Percentiles rank a stretch among this genome's conserved stretches.
Evolutionary conservation across 306 rosid genomes (phyloP).

Genomic region (Casuarina equisetifolia): DNA sequence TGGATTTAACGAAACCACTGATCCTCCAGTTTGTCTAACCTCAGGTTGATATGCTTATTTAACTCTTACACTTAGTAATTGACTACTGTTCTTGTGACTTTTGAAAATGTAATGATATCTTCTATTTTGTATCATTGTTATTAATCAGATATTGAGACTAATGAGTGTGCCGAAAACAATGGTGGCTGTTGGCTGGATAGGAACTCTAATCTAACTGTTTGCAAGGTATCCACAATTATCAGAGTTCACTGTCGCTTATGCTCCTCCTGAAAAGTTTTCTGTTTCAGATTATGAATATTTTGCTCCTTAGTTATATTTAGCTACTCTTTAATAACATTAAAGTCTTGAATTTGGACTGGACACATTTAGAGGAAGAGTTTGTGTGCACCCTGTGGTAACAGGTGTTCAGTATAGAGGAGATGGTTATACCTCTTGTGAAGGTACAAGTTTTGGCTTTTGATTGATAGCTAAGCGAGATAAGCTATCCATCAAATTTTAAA

Average conservation of each 20-base stretch:
- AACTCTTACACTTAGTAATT: constrained; percentile 3
- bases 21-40: constrained; percentile 73
- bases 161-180: constrained; percentile 70
- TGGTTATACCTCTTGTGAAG: constrained; percentile 77
- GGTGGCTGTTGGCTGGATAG: constrained; percentile 88
- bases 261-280: background rate
- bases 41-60: constrained; percentile 55
- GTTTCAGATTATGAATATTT: background rate
- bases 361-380: constrained; percentile 94
- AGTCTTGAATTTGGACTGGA: constrained; percentile 53
- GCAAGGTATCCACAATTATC: constrained; percentile 62
- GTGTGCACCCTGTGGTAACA: constrained; percentile 75
- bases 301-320: constrained; percentile 8
- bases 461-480: background rate
- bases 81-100: constrained; percentile 4
- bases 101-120: background rate
- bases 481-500: background rate
- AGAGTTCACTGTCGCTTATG: background rate
- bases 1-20: constrained; percentile 81
- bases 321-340: constrained; percentile 9
- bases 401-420: constrained; percentile 90
- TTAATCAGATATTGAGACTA: constrained; percentile 73
- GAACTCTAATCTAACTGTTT: constrained; percentile 63
- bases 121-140: constrained; percentile 13
- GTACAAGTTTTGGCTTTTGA: constrained; percentile 33